Evolutionary conservation across 2,329 filamentous ascomycete genomes (phyloP).

Genomic region (Phaeosphaeriaceae sp.): DNA sequence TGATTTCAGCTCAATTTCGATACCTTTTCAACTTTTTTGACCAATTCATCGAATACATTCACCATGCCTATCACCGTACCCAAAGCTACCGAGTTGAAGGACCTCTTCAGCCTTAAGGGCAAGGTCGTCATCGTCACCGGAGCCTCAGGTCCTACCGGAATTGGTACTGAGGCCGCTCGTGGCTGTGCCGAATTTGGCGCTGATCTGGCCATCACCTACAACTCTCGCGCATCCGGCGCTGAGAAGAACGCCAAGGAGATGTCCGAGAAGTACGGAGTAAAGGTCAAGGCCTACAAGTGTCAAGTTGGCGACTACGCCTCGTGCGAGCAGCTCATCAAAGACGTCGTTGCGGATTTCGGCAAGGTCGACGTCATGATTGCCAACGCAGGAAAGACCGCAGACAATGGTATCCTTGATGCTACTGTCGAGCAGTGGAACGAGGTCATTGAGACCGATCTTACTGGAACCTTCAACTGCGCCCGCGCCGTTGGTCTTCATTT

Average conservation of each 20-base stretch:
- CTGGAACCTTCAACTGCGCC: conserved; percentile 85
- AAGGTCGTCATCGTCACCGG: conserved; percentile 61
- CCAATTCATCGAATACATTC: conserved; percentile 49
- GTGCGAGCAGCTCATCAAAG: conserved; percentile 63
- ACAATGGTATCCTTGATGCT: conserved; percentile 72
- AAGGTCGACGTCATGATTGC: conserved; percentile 72
- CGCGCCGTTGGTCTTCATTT: conserved; percentile 86
- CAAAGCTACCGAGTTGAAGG: conserved; percentile 64
- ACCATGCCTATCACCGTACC: conserved; percentile 56
- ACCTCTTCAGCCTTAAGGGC: conserved; percentile 61
- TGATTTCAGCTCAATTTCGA: conserved; percentile 16
- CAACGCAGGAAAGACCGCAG: conserved; percentile 74
- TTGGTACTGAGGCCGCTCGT: conserved; percentile 71
- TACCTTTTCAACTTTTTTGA: background rate
- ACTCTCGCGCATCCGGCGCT: conserved; percentile 66
- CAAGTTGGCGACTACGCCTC: conserved; percentile 64
- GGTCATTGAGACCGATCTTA: conserved; percentile 86
- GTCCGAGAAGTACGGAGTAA: conserved; percentile 65
- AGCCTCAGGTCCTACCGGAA: conserved; percentile 68
- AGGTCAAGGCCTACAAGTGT: conserved; percentile 72
- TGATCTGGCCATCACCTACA: conserved; percentile 71
- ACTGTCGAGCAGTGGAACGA: conserved; percentile 75
- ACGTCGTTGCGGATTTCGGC: conserved; percentile 73
- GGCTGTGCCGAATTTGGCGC: conserved; percentile 70
- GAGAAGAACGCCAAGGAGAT: conserved; percentile 72